Base-by-base conservation (phyloP, 805 yeast species). In the Sporopachydermia quercuum region DNA sequence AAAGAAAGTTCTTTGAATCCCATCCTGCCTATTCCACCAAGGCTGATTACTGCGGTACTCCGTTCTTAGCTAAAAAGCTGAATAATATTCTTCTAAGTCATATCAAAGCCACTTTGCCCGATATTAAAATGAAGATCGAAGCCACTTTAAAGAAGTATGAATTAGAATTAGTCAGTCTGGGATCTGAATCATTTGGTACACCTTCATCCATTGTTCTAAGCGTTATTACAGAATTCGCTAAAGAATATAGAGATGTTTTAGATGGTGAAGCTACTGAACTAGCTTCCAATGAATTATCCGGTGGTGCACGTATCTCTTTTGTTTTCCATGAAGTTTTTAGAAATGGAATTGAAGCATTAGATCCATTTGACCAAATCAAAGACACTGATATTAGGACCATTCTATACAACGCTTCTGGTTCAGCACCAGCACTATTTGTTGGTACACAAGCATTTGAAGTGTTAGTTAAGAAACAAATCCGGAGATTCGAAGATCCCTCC, bases 1-100 rank as follows among this genome's bases (percentile, higher is more conserved):
- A 91, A 64, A 70, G 69, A 43, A 60, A 66, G 19, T 91, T 76
- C 53, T 91, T 91, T 53, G 96, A 84, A 60, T 69, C 71, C 49
- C 98, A 91, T 60, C 78, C 95, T 4, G 76, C 94, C 16, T 91
- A 91, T 62, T 73, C 85, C 50, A 79, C 91, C 19, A 91, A 89
- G 57, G 89, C 96, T 4, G 93, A 84, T 54, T 89, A 77, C 63
- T 91, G 98, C 62, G 98, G 98, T 59, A 91, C 98, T n/a, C 96
- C 96, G 34, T 91, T 80, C 59, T 68, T 91, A 55, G 96, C 97
- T 39, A 82, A 85, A 57, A 84, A 86, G 61, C 72, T 91, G 54
- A 91, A 84, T 61, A 76, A 80, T 35, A 84, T 91, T 49, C 70
- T 91, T 51, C 69, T 85, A 62, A 85, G 78, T 55, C 98, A 91